phyloP scores from a whole-genome alignment of 495 filamentous ascomycete species.

The Margaritispora aquatica region DNA sequence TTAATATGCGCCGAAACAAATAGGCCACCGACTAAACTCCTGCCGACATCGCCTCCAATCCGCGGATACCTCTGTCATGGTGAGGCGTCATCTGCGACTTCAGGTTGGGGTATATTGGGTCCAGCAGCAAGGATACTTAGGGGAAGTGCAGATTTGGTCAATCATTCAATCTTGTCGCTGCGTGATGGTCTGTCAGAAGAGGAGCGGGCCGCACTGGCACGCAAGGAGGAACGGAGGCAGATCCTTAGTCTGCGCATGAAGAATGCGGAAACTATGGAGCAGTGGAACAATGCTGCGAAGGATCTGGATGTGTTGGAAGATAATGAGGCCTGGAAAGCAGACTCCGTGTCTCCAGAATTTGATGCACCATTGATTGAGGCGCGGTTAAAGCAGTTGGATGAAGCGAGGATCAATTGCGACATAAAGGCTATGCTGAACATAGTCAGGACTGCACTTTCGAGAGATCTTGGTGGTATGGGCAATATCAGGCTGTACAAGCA shows the following conservation, averaged over 20 bases:
- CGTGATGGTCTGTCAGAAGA: slow-evolving; percentile 51
- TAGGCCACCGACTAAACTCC: neutral
- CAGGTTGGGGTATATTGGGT: slow-evolving; percentile 11
- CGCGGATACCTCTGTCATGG: slow-evolving; percentile 11
- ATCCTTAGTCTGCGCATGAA: slow-evolving; percentile 57
- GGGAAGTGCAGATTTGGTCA: slow-evolving; percentile 22
- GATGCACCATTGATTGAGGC: slow-evolving; percentile 58
- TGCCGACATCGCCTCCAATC: slow-evolving; percentile 3
- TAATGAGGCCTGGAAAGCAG: slow-evolving; percentile 75
- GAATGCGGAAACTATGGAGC: slow-evolving; percentile 52
- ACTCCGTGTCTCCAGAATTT: slow-evolving; percentile 51
- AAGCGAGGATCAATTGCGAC: slow-evolving; percentile 69
- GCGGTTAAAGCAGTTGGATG: slow-evolving; percentile 66
- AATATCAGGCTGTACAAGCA: slow-evolving; percentile 78
- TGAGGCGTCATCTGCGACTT: neutral
- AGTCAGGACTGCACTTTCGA: slow-evolving; percentile 72
- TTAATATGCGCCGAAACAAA: slow-evolving; percentile 11
- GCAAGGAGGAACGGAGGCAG: slow-evolving; percentile 53
- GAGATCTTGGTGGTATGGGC: slow-evolving; percentile 81
- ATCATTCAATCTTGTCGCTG: slow-evolving; percentile 42
- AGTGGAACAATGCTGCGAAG: slow-evolving; percentile 64
- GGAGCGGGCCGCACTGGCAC: slow-evolving; percentile 42
- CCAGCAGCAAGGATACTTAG: slow-evolving; percentile 17
- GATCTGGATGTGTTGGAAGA: slow-evolving; percentile 77
- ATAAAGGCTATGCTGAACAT: slow-evolving; percentile 71